Evolutionary conservation across 257 asterid genomes (phyloP).

Genomic region (Primulina eburnea): DNA sequence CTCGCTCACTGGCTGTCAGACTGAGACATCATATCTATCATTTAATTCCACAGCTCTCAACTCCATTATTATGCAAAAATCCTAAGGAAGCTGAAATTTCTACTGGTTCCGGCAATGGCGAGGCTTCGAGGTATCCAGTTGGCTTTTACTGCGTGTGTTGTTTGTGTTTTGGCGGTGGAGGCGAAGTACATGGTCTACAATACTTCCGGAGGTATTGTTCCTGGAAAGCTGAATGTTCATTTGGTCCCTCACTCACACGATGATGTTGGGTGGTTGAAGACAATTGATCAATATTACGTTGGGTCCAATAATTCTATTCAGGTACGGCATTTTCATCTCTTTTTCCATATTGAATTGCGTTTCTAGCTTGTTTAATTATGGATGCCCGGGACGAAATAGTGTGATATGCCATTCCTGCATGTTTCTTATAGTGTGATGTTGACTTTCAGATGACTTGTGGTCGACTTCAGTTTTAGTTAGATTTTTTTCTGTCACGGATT

Average conservation of each 20-base stretch:
- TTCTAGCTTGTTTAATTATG: background rate
- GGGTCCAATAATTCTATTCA: constrained; percentile 39
- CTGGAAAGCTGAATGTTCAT: constrained; percentile 36
- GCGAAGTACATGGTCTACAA: constrained; percentile 39
- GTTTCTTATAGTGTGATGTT: background rate
- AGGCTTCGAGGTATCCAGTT: background rate
- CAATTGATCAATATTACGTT: constrained; percentile 38
- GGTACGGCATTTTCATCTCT: background rate
- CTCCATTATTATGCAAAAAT: background rate
- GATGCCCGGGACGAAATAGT: background rate
- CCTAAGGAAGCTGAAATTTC: background rate
- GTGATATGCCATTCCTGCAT: background rate
- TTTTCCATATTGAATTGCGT: background rate
- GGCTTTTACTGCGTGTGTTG: background rate
- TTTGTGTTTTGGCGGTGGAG: constrained; percentile 18
- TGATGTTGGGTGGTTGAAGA: constrained; percentile 41
- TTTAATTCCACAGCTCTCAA: background rate
- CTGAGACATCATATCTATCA: background rate
- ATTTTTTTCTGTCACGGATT: background rate
- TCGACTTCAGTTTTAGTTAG: background rate
- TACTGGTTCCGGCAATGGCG: background rate
- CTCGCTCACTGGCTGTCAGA: background rate
- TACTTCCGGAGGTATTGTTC: constrained; percentile 34
- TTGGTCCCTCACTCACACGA: constrained; percentile 41
- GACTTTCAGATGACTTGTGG: background rate